These are phyloP conservation scores for Metschnikowia koreensis DNA, from an alignment of 805 yeast genomes.

Conservation along the genomic window DNA sequence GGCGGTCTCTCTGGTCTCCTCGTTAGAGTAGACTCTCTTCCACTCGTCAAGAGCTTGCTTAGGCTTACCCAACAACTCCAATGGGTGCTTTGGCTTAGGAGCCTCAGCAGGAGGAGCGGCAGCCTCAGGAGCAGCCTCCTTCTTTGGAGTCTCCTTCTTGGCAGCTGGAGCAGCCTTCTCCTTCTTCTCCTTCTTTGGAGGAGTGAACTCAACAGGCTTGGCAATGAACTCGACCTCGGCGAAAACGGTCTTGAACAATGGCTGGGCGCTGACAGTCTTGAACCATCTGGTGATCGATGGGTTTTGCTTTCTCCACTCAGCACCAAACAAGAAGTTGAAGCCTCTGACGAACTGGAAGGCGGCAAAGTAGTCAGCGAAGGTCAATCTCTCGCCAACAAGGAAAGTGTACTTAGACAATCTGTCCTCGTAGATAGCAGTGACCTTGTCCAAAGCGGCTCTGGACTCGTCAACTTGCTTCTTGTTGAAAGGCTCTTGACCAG, in stretches of 20 bases:
- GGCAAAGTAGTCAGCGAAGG: constrained; percentile 64
- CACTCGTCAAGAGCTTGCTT: constrained; percentile 79
- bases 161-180: constrained; percentile 42
- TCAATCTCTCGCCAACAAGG: constrained; percentile 62
- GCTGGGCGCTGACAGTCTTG: constrained; percentile 49
- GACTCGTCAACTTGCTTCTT: constrained; percentile 61
- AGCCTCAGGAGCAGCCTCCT: constrained; percentile 28
- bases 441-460: constrained; percentile 31
- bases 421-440: constrained; percentile 49
- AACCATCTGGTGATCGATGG: constrained; percentile 73
- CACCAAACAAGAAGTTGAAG: constrained; percentile 58
- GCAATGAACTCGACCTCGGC: constrained; percentile 57
- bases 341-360: constrained; percentile 53
- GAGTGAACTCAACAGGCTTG: constrained; percentile 60
- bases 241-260: constrained; percentile 47
- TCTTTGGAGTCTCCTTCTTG: constrained; percentile 26
- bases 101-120: constrained; percentile 46
- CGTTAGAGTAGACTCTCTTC: constrained; percentile 96
- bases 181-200: constrained; percentile 71
- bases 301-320: constrained; percentile 59
- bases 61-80: constrained; percentile 76
- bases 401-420: constrained; percentile 61
- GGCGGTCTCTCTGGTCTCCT: constrained; percentile 91
- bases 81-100: constrained; percentile 89
- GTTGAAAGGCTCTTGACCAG: constrained; percentile 73